These are phyloP conservation scores for Zasmidium angulare DNA, from an alignment of 2,329 filamentous ascomycete species.

Conservation along the genomic window DNA sequence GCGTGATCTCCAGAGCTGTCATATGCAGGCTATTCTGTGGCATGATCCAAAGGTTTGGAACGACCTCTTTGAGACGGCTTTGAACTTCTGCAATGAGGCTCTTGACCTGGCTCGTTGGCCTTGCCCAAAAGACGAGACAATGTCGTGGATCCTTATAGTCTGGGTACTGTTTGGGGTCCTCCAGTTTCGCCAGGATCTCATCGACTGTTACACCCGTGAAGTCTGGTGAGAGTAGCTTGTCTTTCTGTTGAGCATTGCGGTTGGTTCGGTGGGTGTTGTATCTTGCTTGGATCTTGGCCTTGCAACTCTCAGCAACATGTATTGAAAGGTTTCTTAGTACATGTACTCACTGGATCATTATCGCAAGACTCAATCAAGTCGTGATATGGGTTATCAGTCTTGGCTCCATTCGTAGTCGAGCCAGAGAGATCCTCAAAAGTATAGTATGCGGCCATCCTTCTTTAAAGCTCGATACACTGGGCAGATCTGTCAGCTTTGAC, in stretches of 20 bases:
- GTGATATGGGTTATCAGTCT: constrained; percentile 70
- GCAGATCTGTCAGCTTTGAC: neutral
- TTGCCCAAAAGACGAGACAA: constrained; percentile 85
- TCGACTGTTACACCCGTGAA: constrained; percentile 76
- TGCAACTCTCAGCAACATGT: neutral
- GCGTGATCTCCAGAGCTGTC: constrained; percentile 81
- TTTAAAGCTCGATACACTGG: neutral
- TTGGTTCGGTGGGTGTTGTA: constrained; percentile 73
- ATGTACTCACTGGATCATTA: constrained; percentile 61
- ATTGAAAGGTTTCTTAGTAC: neutral
- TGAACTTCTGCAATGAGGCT: constrained; percentile 70
- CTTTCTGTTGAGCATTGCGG: constrained; percentile 73
- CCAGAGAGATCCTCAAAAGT: constrained; percentile 38
- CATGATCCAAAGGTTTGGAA: constrained; percentile 88
- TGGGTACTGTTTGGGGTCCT: constrained; percentile 62
- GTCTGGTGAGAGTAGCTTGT: constrained; percentile 66
- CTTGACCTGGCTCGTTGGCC: constrained; percentile 72
- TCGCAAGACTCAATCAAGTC: constrained; percentile 68
- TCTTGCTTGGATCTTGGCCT: constrained; percentile 67
- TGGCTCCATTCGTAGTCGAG: constrained; percentile 13
- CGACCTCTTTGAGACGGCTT: constrained; percentile 58
- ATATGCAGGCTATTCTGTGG: constrained; percentile 75
- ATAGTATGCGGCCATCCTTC: constrained; percentile 36
- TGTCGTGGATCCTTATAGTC: constrained; percentile 74
- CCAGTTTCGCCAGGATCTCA: constrained; percentile 69